Evolutionary conservation across 228 moss, liverwort and hornwort genomes (phyloP).

Genomic region (Sphagnum fallax): DNA sequence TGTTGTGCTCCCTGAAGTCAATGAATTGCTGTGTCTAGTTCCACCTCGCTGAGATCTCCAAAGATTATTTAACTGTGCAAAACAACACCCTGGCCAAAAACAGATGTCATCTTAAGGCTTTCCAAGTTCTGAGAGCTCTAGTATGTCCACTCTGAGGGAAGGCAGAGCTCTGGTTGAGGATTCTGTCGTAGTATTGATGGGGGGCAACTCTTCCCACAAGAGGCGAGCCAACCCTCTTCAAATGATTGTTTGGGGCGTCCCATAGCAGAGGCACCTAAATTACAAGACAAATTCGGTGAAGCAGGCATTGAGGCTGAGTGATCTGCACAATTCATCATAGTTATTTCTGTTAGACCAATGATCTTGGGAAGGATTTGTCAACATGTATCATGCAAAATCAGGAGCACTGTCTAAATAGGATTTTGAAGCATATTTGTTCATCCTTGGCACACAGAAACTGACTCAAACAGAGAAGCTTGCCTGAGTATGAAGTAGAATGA

Average conservation of each 20-base stretch:
- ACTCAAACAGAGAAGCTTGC: background rate
- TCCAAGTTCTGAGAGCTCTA: slow-evolving; percentile 3
- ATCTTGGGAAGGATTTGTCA: background rate
- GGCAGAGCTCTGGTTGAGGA: slow-evolving; percentile 36
- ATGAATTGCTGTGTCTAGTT: too few relatives aligned
- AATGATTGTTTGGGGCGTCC: background rate
- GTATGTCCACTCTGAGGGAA: slow-evolving; percentile 64
- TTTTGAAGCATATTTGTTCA: background rate
- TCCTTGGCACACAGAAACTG: background rate
- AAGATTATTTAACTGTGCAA: too few relatives aligned
- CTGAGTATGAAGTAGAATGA: background rate
- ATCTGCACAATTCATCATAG: background rate
- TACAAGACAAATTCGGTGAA: background rate
- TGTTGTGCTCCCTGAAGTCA: too few relatives aligned
- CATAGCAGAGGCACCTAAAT: background rate
- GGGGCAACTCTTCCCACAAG: slow-evolving; percentile 26
- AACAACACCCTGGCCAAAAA: too few relatives aligned
- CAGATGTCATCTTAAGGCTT: too few relatives aligned
- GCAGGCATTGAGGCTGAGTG: background rate
- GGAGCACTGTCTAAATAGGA: background rate
- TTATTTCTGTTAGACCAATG: background rate
- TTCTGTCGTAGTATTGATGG: slow-evolving; percentile 21
- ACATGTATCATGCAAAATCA: background rate
- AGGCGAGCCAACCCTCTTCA: slow-evolving; percentile 24
- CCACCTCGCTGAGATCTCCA: too few relatives aligned